Conservation (phyloP, 768 basidiomycete species). For the Rhizopogon salebrosus region DNA sequence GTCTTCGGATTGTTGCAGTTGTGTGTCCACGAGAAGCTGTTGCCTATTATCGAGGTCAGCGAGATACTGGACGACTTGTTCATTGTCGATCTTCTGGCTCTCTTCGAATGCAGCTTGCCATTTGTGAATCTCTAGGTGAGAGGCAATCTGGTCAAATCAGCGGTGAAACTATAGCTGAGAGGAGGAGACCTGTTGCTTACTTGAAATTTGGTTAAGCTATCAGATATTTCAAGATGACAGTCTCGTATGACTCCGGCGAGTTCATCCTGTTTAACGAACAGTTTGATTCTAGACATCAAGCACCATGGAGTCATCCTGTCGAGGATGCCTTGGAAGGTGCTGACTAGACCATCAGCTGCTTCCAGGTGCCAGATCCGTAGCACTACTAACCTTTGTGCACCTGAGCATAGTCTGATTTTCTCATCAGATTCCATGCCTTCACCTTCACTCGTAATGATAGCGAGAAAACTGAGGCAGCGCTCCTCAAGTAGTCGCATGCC, state of each 20-base stretch:
- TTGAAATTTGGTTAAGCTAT: conserved; percentile 44
- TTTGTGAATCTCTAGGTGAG: conserved; percentile 39
- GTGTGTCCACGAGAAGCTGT: conserved; percentile 27
- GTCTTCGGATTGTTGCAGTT: conserved; percentile 30
- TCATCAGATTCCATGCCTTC: conserved; percentile 22
- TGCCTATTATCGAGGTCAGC: conserved; percentile 39
- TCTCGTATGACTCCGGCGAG: conserved; percentile 39
- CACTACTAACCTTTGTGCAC: conserved; percentile 28
- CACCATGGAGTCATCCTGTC: conserved; percentile 40
- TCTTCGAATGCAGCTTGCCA: conserved; percentile 44
- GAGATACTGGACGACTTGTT: conserved; percentile 37
- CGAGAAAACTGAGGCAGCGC: conserved; percentile 39
- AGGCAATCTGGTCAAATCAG: conserved; percentile 32
- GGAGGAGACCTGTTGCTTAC: conserved; percentile 19
- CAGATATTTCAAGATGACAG: conserved; percentile 41
- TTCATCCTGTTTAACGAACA: conserved; percentile 41
- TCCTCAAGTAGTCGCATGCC: conserved; percentile 41
- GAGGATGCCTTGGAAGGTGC: conserved; percentile 33
- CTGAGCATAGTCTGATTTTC: conserved; percentile 26
- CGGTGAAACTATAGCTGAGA: not conserved
- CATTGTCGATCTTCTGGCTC: conserved; percentile 37
- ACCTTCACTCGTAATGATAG: conserved; percentile 31
- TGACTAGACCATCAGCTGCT: conserved; percentile 1
- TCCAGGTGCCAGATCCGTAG: not conserved
- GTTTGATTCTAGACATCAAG: conserved; percentile 32